These are phyloP conservation scores for Ascochyta koolunga DNA, from an alignment of 2,329 filamentous ascomycete genomes.

Conservation along the genomic window DNA sequence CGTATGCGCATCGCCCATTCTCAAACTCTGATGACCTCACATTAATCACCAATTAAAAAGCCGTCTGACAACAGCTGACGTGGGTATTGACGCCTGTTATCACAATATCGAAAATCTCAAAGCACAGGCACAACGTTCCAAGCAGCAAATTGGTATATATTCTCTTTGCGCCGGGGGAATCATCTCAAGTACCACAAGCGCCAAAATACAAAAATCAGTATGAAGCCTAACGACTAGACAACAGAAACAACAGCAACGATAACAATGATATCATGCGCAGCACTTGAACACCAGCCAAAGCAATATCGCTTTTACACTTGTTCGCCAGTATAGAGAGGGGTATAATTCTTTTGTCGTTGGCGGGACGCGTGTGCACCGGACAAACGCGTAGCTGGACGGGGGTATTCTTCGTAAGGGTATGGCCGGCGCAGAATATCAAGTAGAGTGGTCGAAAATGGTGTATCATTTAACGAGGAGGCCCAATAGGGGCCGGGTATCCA, in stretches of 20 bases:
- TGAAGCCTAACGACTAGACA: constrained; percentile 26
- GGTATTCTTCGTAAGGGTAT: constrained; percentile 46
- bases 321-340: constrained; percentile 44
- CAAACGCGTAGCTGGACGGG: constrained; percentile 31
- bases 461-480: constrained; percentile 79
- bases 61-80: too few relatives aligned
- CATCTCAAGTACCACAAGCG: constrained; percentile 38
- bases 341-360: constrained; percentile 51
- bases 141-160: constrained; percentile 52
- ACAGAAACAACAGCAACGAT: constrained; percentile 18
- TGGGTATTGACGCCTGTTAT: too few relatives aligned
- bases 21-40: not conserved
- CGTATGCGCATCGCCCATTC: not conserved
- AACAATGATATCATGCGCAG: constrained; percentile 26
- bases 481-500: constrained; percentile 93
- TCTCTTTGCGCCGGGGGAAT: constrained; percentile 50
- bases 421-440: constrained; percentile 42
- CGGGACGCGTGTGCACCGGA: constrained; percentile 31
- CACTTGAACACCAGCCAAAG: constrained; percentile 36
- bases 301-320: constrained; percentile 40
- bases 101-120: too few relatives aligned
- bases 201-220: constrained; percentile 27
- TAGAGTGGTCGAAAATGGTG: constrained; percentile 40
- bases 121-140: constrained; percentile 8
- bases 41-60: not conserved